Evolutionary conservation across 2,329 filamentous ascomycete species (phyloP).

Genomic region (Calonectria henricotiae): DNA sequence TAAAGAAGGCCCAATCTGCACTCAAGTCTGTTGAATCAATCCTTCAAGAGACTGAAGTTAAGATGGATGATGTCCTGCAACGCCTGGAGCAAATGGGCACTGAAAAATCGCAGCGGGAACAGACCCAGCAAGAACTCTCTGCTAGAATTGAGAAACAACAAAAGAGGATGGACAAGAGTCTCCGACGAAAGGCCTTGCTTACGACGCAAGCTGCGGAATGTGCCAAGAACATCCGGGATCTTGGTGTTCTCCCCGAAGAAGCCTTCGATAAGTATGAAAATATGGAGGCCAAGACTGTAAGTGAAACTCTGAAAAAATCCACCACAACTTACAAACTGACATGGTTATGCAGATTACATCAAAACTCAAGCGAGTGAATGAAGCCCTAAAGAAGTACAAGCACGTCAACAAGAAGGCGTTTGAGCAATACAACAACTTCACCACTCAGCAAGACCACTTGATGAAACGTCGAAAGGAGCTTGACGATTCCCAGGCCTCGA

Average conservation of each 20-base stretch:
- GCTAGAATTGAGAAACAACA: constrained; percentile 87
- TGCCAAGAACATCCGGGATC: constrained; percentile 89
- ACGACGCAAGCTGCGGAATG: constrained; percentile 85
- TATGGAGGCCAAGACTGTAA: constrained; percentile 83
- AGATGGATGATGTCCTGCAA: constrained; percentile 71
- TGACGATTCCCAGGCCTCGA: constrained; percentile 87
- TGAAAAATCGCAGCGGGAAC: constrained; percentile 76
- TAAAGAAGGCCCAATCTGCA: constrained; percentile 82
- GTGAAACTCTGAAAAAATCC: constrained; percentile 48
- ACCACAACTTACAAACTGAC: constrained; percentile 36
- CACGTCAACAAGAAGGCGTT: constrained; percentile 99
- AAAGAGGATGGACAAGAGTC: constrained; percentile 91
- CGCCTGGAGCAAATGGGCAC: constrained; percentile 72
- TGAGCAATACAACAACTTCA: constrained; percentile 98
- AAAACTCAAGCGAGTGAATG: constrained; percentile 90
- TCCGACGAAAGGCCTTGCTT: constrained; percentile 88
- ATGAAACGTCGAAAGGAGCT: constrained; percentile 89
- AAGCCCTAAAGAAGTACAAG: constrained; percentile 94
- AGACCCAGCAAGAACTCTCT: constrained; percentile 82
- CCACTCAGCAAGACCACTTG: constrained; percentile 89
- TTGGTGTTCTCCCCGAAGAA: constrained; percentile 94
- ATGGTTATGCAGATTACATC: constrained; percentile 66
- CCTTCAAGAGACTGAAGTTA: constrained; percentile 81
- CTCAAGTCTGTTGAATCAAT: constrained; percentile 79
- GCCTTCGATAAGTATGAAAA: constrained; percentile 93